Evolutionary conservation across 345 rosid genomes (phyloP).

Genomic region (rapeseed (Brassica napus)): Da-Ae NC_063439.1:11853001-11853500

Average conservation of each 20-base stretch:
- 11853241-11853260: neutral
- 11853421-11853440: conserved; percentile 66
- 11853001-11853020: neutral
- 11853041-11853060: neutral
- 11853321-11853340: neutral
- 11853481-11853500: conserved; percentile 97
- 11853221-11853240: neutral
- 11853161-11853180: neutral
- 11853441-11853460: conserved; percentile 77
- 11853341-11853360: neutral
- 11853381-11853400: conserved; percentile 2
- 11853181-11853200: neutral
- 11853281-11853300: too few relatives aligned
- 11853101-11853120: neutral
- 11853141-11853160: neutral
- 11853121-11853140: neutral
- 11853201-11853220: neutral
- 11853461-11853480: conserved; percentile 73
- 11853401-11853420: conserved; percentile 53
- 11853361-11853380: neutral
- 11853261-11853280: too few relatives aligned
- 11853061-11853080: conserved; percentile 24
- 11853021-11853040: conserved; percentile 33
- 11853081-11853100: neutral
- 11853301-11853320: neutral